Base-by-base conservation (phyloP, 148 eudicot genomes). In the Persicaria maculosa region DNA sequence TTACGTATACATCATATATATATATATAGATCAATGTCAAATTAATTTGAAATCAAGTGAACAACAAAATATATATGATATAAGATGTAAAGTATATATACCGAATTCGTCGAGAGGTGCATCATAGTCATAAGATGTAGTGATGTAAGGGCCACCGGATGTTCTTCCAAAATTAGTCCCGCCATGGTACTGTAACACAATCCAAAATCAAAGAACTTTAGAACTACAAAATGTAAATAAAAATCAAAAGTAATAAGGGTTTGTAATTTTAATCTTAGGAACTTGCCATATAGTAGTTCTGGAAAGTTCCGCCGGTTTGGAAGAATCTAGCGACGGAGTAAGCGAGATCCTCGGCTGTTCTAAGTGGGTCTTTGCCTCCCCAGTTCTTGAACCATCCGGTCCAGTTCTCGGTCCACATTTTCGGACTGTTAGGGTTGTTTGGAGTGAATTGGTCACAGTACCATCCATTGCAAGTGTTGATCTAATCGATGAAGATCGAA, bases 91-190 rank as follows among this genome's bases (percentile, higher is more conserved):
- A 1, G 40, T 31, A 31, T 0, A 4, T 0, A 40, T 65, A 65
- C 70, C 81, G 40, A 78, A 84, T 81, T 78, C 81, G 74, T 80
- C 81, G 0, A 84, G 77, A 0, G 89, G 85, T 40, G 88, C 86
- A 79, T 86, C 88, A 64, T 82, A 84, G 53, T 87, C 88, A 74
- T 87, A 87, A 9, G 78, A 11, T 52, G 90, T 84, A 44, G 86
- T 22, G 36, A 87, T 82, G 67, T 74, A 84, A n/a, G 88, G 90
- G 12, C 90, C 90, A 1, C 84, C 84, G 6, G 90, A 68, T 0
- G 74, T 52, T 11, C 86, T 72, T 1, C 90, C 90, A 73, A 87
- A 87, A 53, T 87, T 83, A 7, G 90, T 87, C 14, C 90, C 90
- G 4, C 90, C 90, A 54, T 86, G 87, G 50, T 86, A 86, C 90